These are phyloP conservation scores for Sergeia podlipaevii DNA, from an alignment of 208 protist genomes.

Conservation along the genomic window DNA sequence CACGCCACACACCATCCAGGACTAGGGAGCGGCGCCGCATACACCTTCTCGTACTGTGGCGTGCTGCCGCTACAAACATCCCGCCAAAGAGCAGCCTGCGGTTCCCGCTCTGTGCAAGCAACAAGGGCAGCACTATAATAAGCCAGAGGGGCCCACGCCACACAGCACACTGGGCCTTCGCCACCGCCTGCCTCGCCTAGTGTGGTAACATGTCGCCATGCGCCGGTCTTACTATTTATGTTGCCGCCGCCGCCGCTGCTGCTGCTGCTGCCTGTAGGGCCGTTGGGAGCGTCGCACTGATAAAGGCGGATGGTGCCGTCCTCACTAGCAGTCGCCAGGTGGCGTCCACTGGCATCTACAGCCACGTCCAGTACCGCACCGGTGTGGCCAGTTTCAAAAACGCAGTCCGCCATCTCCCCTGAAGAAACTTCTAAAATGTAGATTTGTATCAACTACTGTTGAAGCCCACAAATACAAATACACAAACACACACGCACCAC, in stretches of 20 bases:
- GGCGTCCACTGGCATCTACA: conserved; percentile 48
- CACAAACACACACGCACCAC: not conserved
- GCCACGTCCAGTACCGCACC: conserved; percentile 65
- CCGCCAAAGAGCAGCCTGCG: conserved; percentile 57
- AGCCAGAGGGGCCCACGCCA: conserved; percentile 72
- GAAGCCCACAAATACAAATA: no score
- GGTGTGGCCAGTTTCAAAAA: conserved; percentile 67
- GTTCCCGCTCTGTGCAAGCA: conserved; percentile 46
- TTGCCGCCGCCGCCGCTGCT: conserved; percentile 1
- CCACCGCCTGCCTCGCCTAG: conserved; percentile 13
- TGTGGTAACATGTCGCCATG: conserved; percentile 10
- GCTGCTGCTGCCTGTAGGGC: not conserved
- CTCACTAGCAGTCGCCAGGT: conserved; percentile 58
- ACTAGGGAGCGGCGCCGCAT: conserved; percentile 31
- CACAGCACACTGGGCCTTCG: conserved; percentile 40
- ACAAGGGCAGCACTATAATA: conserved; percentile 57
- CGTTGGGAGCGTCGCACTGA: conserved; percentile 5
- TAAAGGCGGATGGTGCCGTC: conserved; percentile 69
- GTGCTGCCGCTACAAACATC: conserved; percentile 37
- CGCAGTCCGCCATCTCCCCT: conserved; percentile 16
- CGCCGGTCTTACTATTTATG: not conserved
- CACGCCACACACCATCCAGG: conserved; percentile 64
- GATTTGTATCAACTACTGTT: not conserved
- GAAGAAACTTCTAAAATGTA: not conserved
- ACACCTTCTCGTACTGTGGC: conserved; percentile 55